phyloP scores from a whole-genome alignment of 2,329 filamentous ascomycete genomes.

The Neospermospora avenae region DNA sequence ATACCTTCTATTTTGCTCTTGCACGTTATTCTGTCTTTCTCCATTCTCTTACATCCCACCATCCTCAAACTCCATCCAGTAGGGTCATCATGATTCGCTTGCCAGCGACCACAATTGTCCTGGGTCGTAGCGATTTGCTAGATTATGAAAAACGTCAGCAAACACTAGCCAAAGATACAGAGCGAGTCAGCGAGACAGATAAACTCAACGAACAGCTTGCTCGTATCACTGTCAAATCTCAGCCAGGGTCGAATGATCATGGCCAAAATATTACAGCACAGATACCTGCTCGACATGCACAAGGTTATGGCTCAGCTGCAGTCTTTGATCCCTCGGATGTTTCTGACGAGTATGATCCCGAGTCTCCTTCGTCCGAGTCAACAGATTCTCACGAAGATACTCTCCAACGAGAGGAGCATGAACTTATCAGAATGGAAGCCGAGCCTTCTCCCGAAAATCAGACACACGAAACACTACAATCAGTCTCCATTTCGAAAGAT shows the following conservation, averaged over 20 bases:
- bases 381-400: not conserved
- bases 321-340: not conserved
- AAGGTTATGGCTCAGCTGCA: not conserved
- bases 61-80: not conserved
- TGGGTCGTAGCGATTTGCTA: conserved; percentile 27
- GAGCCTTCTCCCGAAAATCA: conserved; percentile 8
- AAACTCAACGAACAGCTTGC: conserved; percentile 4
- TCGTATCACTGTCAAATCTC: conserved; percentile 2
- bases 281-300: not conserved
- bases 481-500: conserved; percentile 24
- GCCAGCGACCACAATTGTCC: conserved; percentile 24
- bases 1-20: not conserved
- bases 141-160: conserved; percentile 27
- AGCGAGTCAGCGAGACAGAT: conserved; percentile 1
- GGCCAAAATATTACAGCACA: not conserved
- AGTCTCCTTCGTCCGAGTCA: not conserved
- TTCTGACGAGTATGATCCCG: not conserved
- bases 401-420: not conserved
- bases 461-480: not conserved
- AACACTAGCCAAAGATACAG: conserved; percentile 6
- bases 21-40: not conserved
- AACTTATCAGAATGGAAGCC: not conserved
- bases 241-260: not conserved
- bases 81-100: conserved; percentile 29
- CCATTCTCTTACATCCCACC: not conserved